Percentiles rank a stretch among this genome's conserved stretches.
Evolutionary conservation across 305 asterid genomes (phyloP).

Genomic region (Fraxinus floribunda): DNA sequence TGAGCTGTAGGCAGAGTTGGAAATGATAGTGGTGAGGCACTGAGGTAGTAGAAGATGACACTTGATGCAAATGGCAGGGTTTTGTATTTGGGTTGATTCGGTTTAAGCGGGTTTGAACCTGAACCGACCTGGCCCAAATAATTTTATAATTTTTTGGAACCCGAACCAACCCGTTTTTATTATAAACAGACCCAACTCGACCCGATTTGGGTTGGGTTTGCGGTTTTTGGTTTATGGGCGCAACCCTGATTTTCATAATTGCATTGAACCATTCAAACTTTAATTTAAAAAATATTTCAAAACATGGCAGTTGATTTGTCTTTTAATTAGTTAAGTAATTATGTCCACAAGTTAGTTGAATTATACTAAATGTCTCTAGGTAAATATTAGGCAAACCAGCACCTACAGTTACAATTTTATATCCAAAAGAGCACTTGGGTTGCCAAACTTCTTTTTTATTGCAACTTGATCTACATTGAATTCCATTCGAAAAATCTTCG

Average conservation of each 20-base stretch:
- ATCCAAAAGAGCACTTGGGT: background rate
- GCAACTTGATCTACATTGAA: background rate
- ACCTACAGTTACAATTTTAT: background rate
- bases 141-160: too few relatives aligned
- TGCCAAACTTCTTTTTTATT: background rate
- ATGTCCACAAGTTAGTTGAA: background rate
- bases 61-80: too few relatives aligned
- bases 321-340: background rate
- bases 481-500: background rate
- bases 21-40: too few relatives aligned
- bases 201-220: too few relatives aligned
- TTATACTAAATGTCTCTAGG: background rate
- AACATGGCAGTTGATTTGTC: background rate
- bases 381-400: background rate
- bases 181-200: too few relatives aligned
- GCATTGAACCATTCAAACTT: background rate
- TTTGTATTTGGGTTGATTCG: too few relatives aligned
- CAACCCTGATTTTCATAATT: background rate
- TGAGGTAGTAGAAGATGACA: too few relatives aligned
- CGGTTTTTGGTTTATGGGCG: too few relatives aligned
- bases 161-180: too few relatives aligned
- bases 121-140: too few relatives aligned
- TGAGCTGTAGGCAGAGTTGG: constrained; percentile 51
- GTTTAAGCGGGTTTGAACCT: too few relatives aligned
- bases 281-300: background rate